Conservation (phyloP, 306 rosid species). For the Malus fusca region DNA sequence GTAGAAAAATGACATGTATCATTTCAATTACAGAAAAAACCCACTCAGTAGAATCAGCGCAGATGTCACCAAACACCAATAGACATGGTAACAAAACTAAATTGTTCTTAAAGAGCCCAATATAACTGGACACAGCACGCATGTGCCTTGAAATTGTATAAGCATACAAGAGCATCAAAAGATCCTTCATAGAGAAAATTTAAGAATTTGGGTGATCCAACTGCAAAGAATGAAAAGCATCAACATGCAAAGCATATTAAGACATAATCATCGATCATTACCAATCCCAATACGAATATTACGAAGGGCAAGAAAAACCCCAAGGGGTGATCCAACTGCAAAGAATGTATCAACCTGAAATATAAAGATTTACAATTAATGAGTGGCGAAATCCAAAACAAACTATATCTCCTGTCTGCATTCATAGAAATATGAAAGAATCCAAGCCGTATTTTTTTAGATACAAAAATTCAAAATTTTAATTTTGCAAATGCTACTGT, state of each 20-base stretch:
- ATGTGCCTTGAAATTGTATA: not conserved
- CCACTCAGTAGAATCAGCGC: not conserved
- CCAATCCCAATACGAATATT: slow-evolving; percentile 86
- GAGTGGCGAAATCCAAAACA: slow-evolving; percentile 3
- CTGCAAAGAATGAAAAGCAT: not conserved
- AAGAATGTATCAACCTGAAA: slow-evolving; percentile 92
- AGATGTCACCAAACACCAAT: not conserved
- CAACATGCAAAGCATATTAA: slow-evolving; percentile 15
- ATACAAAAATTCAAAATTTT: not conserved
- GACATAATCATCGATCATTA: slow-evolving; percentile 24
- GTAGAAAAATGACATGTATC: not conserved
- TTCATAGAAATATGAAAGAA: slow-evolving; percentile 13
- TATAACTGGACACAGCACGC: not conserved
- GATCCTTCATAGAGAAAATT: not conserved
- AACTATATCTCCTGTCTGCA: not conserved
- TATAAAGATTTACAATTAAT: slow-evolving; percentile 15
- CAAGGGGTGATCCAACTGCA: slow-evolving; percentile 99
- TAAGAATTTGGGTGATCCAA: not conserved
- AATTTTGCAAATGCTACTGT: not conserved
- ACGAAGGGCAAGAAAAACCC: slow-evolving; percentile 95
- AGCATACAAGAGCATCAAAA: not conserved
- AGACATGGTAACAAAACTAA: not conserved
- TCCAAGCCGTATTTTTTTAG: not conserved
- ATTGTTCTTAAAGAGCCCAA: not conserved
- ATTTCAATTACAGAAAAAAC: not conserved